phyloP scores from a whole-genome alignment of 257 asterid genomes.

The Przewalskia tangutica region DNA sequence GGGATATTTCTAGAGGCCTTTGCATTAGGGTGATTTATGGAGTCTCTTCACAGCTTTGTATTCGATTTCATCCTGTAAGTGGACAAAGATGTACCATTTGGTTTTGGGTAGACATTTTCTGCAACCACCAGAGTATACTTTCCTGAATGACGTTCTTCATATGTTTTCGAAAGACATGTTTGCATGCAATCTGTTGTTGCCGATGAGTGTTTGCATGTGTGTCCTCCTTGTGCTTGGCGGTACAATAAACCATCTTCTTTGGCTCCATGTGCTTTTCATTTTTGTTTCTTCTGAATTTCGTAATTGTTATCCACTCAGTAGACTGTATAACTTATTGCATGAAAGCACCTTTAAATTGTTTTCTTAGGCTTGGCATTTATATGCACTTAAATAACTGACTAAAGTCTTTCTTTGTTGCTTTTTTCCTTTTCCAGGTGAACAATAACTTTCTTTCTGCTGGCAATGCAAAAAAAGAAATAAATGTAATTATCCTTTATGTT shows the following conservation, averaged over 20 bases:
- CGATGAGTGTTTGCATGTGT: not conserved
- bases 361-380: too few relatives aligned
- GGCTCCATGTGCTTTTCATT: not conserved
- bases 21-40: conserved; percentile 97
- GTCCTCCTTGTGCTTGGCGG: not conserved
- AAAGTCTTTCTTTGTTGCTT: too few relatives aligned
- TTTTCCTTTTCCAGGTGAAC: conserved; percentile 54
- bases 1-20: conserved; percentile 88
- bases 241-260: not conserved
- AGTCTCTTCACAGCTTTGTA: conserved; percentile 73
- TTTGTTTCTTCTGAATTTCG: not conserved
- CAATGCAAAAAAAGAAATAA: conserved; percentile 78
- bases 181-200: not conserved
- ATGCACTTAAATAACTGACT: too few relatives aligned
- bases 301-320: not conserved
- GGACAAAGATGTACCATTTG: not conserved
- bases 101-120: not conserved
- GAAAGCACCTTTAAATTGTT: too few relatives aligned
- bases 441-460: conserved; percentile 95
- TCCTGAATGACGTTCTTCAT: not conserved
- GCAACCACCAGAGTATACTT: not conserved
- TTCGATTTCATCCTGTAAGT: conserved; percentile 98
- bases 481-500: conserved; percentile 36
- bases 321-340: not conserved
- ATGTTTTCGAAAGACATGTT: not conserved